Base-by-base conservation (phyloP, 1,284 basidiomycete genomes). In the Megacollybia platyphylla region DNA sequence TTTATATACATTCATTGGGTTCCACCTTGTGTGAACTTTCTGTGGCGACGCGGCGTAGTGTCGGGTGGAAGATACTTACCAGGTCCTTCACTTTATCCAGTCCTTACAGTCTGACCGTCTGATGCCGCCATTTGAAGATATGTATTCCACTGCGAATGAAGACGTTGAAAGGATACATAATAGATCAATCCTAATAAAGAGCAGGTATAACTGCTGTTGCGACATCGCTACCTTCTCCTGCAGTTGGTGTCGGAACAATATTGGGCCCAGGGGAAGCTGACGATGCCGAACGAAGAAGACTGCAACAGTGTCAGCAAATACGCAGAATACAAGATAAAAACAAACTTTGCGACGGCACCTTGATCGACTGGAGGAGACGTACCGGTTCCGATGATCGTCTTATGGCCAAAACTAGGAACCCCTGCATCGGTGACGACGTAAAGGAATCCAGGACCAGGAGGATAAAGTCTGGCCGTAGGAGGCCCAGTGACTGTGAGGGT, bases 381-480 rank as follows among this genome's bases (percentile, higher is more conserved):
- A 20, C 49, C 49, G 13, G 48, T 51, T 7, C 49, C 49, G 26
- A 51, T 43, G 32, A 51, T 46, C 2, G 46, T 46, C 30, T 49
- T 49, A 13, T 44, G 42, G 7, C 49, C 49, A 34, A 51, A 47
- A 34, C 48, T 49, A 2, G 49, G 48, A 15, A 49, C 48, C 7
- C 49, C 62, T 11, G 64, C 32, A 11, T 71, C 64, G 4, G 66
- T 65, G 8, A 76, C 64, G 27, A 77, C 55, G 49, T 68, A 76
- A 32, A 80, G 51, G 57, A 67, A 72, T 1, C 65, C 76, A 5
- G 73, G 73, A 4, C 76, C 76, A 29, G 72, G 69, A 3, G 71
- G 70, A 44, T 76, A 71, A 18, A 73, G 53, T 17, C 56, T 54
- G 8, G 52, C 60, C 40, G 60, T 53, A 2, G 68, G 63, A 5